Evolutionary conservation across 345 rosid species (phyloP), one percentile per base, ranked within the genome.

Genomic region (Draba incana): DNA sequence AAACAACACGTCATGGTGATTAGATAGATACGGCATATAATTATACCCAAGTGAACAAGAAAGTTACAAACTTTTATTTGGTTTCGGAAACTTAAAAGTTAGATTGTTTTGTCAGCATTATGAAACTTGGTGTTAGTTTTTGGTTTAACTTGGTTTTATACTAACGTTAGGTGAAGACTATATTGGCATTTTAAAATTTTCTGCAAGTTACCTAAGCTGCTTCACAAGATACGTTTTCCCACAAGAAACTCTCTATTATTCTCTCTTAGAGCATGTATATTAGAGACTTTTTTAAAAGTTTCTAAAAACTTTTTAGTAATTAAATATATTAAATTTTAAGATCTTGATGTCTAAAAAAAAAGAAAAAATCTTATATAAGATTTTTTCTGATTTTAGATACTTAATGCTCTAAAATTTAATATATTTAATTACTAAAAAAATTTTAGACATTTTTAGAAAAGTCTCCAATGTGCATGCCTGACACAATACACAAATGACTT

Each of bases 31-130:
- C 25, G 9, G 27, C 8, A 15, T 31, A 44, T 6, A 4, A 38
- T 35, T 43, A 42, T 23, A 59, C 43, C 52, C 50, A 69, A 59
- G 11, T 59, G 33, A 59, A 58, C 24, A 69, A 50, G 65, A 28
- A 69, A 68, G 16, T 46, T 37, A 14, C 56, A 46, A 45, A 57
- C 16, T 57, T 46, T 2, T 13, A 37, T 69, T 38, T 59, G 59
- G 66, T 48, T 59, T 69, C 25, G 42, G 31, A 58, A 9, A 11
- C 14, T 58, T 59, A 2, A 25, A 24, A 45, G 12, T 12, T 69
- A 44, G n/a, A 8, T 11, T 48, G n/a, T 16, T 49, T 69, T 69
- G 66, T 58, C 66, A 48, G 39, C 24, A 59, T 41, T 69, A 59
- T 50, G 48, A 39, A 59, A 69, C 66, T 39, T 59, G 43, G 11